Conservation (phyloP, 1,139 yeast genomes). For the Candida labiduridarum region DNA sequence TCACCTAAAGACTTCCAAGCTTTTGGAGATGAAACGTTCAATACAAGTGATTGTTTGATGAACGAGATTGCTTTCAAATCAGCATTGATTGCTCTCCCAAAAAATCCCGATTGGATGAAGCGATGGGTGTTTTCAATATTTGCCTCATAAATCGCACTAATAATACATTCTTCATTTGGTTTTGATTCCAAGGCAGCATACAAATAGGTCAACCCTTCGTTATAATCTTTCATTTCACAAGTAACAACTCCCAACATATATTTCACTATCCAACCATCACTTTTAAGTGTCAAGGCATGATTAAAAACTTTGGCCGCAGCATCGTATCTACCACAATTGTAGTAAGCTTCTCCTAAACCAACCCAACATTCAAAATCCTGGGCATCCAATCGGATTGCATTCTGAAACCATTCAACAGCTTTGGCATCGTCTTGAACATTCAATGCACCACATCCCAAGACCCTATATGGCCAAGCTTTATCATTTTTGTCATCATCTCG, state of each 20-base stretch:
- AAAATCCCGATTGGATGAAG: slow-evolving; percentile 61
- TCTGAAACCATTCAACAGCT: slow-evolving; percentile 89
- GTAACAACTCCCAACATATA: slow-evolving; percentile 70
- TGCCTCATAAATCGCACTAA: slow-evolving; percentile 60
- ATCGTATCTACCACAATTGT: slow-evolving; percentile 79
- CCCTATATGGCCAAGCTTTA: slow-evolving; percentile 82
- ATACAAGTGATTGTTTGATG: slow-evolving; percentile 43
- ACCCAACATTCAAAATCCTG: slow-evolving; percentile 82
- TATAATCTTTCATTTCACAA: slow-evolving; percentile 43
- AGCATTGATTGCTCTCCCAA: slow-evolving; percentile 54
- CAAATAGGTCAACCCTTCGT: slow-evolving; percentile 34
- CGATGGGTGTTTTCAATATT: slow-evolving; percentile 55
- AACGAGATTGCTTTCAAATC: slow-evolving; percentile 50
- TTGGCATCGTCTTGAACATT: slow-evolving; percentile 73
- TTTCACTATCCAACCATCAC: slow-evolving; percentile 54
- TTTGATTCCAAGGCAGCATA: slow-evolving; percentile 41
- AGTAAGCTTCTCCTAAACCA: slow-evolving; percentile 92
- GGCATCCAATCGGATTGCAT: slow-evolving; percentile 71
- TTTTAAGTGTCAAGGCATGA: slow-evolving; percentile 57
- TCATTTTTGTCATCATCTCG: slow-evolving; percentile 33
- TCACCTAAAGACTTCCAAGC: slow-evolving; percentile 61
- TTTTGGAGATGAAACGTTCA: slow-evolving; percentile 43
- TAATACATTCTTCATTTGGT: slow-evolving; percentile 59
- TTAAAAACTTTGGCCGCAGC: slow-evolving; percentile 85
- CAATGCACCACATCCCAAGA: slow-evolving; percentile 76